Conservation (phyloP, 2,329 filamentous ascomycete species). For the Leptographium galeiforme region DNA sequence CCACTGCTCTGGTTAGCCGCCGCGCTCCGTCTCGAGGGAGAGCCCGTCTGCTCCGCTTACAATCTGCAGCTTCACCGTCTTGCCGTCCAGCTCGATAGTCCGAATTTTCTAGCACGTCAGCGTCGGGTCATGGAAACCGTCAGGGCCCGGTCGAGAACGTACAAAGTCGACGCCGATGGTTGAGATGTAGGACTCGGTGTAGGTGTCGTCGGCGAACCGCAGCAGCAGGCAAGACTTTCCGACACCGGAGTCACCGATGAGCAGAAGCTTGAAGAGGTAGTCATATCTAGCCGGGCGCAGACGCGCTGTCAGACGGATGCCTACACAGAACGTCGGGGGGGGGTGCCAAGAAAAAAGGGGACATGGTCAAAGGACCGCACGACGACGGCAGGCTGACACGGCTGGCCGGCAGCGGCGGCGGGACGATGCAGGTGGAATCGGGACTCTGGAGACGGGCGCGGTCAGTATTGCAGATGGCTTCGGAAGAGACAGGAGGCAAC, state of each 20-base stretch:
- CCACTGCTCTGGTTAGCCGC: conserved; percentile 52
- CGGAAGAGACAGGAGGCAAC: not conserved
- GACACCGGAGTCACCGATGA: conserved; percentile 99
- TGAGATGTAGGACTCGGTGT: conserved; percentile 99
- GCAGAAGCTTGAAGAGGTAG: conserved; percentile 99
- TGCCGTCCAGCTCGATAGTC: conserved; percentile 97
- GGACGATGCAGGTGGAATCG: no score
- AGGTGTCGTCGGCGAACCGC: conserved; percentile 97
- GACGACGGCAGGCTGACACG: no score
- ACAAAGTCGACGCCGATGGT: conserved; percentile 99
- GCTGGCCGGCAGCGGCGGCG: no score
- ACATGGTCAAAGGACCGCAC: not conserved
- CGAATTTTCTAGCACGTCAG: conserved; percentile 74
- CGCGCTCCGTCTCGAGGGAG: not conserved
- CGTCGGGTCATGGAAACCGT: not conserved
- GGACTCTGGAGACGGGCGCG: not conserved
- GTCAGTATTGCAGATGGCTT: not conserved
- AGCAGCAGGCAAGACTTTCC: conserved; percentile 98
- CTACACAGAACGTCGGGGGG: no score
- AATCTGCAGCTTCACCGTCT: conserved; percentile 99
- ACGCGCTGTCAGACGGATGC: not conserved
- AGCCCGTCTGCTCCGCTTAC: not conserved
- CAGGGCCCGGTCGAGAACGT: conserved; percentile 28
- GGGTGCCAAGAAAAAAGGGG: not conserved
- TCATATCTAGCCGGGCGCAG: conserved; percentile 65